Conservation (phyloP, 2,329 filamentous ascomycete species). For the Fusarium pilosicola region DNA sequence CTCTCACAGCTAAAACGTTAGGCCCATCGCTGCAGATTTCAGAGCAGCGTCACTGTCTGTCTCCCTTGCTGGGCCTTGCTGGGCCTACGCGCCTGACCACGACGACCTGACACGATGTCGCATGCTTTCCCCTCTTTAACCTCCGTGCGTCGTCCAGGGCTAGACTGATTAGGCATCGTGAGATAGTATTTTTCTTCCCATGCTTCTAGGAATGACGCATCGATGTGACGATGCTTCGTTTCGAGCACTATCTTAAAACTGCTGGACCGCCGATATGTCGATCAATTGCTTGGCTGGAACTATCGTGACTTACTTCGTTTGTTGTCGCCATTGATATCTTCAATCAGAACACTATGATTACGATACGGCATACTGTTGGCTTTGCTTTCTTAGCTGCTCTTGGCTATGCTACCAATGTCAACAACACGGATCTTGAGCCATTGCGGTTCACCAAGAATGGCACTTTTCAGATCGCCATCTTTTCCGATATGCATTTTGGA, state of each 20-base stretch:
- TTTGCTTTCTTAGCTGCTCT: conserved; percentile 9
- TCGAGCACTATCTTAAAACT: conserved; percentile 15
- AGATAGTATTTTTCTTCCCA: neutral
- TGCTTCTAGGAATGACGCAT: conserved; percentile 15
- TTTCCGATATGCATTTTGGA: conserved; percentile 41
- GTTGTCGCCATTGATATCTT: neutral
- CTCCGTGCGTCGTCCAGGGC: neutral
- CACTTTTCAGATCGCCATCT: conserved; percentile 39
- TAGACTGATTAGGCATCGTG: conserved; percentile 19
- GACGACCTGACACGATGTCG: neutral
- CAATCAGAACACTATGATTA: neutral
- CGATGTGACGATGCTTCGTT: conserved; percentile 6
- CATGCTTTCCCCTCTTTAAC: conserved; percentile 5
- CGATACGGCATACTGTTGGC: neutral
- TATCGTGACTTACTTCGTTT: neutral
- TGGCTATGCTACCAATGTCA: neutral
- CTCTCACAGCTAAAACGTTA: neutral
- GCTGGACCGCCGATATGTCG: neutral
- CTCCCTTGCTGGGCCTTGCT: neutral
- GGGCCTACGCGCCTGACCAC: conserved; percentile 4
- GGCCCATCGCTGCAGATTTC: neutral
- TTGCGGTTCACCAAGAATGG: conserved; percentile 32
- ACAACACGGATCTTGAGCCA: conserved; percentile 28
- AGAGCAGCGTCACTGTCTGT: neutral
- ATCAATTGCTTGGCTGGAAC: neutral